A percentile compares a stretch with the other conserved stretches of the same genome.
Evolutionary conservation across 1,284 basidiomycete species (phyloP).

Genomic region (Cerrena zonata): DNA sequence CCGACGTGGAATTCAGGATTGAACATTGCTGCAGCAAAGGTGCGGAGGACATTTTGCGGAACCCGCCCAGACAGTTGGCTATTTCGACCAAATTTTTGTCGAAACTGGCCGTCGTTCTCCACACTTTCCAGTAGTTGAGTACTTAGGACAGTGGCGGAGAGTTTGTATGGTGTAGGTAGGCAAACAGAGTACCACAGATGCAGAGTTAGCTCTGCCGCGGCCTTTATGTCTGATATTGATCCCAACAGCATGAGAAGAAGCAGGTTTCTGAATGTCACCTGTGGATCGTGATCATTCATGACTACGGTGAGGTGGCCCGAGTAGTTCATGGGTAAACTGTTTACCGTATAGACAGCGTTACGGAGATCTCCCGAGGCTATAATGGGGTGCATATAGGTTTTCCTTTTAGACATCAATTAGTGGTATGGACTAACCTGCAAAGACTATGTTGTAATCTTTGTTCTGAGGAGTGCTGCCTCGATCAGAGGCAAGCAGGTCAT

Average conservation of each 20-base stretch:
- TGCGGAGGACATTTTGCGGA: too few species aligned
- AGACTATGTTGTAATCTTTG: not conserved
- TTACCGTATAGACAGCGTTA: constrained; percentile 32
- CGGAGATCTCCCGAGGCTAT: constrained; percentile 38
- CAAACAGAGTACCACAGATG: constrained; percentile 41
- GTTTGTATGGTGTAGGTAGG: constrained; percentile 31
- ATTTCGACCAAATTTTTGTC: too few species aligned
- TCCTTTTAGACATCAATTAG: too few species aligned
- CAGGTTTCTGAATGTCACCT: constrained; percentile 30
- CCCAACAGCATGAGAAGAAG: constrained; percentile 34
- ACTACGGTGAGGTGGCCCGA: constrained; percentile 28
- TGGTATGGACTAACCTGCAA: not conserved
- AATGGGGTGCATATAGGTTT: too few species aligned
- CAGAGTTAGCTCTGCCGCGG: constrained; percentile 36
- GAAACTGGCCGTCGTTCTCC: too few species aligned
- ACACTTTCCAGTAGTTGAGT: too few species aligned
- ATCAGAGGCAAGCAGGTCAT: constrained; percentile 27
- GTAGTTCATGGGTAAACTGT: constrained; percentile 31
- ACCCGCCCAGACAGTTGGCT: too few species aligned
- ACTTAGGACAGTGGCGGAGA: too few species aligned
- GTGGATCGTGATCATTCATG: constrained; percentile 31
- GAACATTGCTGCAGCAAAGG: too few species aligned
- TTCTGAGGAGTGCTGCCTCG: constrained; percentile 17
- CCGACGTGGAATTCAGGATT: not conserved
- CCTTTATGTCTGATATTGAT: constrained; percentile 19